These are phyloP conservation scores for Neoconidiobolus thromboides DNA, from an alignment of 371 early-diverging fungal genomes.

Conservation along the genomic window DNA sequence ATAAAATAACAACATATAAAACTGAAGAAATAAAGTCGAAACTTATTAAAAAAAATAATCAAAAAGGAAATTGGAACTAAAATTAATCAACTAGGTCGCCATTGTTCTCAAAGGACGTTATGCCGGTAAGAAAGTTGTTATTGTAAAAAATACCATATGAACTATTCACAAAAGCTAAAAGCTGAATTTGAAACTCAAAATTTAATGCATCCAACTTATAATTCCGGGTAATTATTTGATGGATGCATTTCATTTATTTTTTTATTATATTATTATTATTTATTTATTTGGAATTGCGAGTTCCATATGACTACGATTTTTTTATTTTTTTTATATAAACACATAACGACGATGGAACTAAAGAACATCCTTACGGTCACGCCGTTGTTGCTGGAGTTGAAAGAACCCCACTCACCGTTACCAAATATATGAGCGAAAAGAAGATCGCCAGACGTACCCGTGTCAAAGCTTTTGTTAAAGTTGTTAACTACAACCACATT, in stretches of 20 bases:
- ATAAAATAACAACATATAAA: neutral
- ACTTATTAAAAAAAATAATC: neutral
- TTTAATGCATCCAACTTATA: no score
- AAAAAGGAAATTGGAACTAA: neutral
- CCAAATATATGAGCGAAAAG: slow-evolving; percentile 84
- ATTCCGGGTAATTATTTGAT: no score
- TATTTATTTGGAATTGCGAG: no score
- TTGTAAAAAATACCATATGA: slow-evolving; percentile 59
- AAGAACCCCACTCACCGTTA: slow-evolving; percentile 89
- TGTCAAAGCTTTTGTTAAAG: slow-evolving; percentile 97
- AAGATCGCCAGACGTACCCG: slow-evolving; percentile 83
- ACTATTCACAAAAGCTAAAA: no score
- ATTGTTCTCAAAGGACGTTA: slow-evolving; percentile 92
- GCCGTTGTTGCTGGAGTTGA: slow-evolving; percentile 94
- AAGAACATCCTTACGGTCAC: slow-evolving; percentile 89
- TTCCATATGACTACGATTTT: no score
- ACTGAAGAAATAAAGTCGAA: neutral
- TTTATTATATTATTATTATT: no score
- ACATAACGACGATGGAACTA: slow-evolving; percentile 59
- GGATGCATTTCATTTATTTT: no score
- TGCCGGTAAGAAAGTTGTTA: slow-evolving; percentile 98
- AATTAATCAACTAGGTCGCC: slow-evolving; percentile 51
- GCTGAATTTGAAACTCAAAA: no score
- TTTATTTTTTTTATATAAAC: no score
- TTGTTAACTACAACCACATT: slow-evolving; percentile 96